These are phyloP conservation scores for Lathyrus oleraceus DNA, from an alignment of 306 rosid genomes.

Conservation along the genomic window DNA sequence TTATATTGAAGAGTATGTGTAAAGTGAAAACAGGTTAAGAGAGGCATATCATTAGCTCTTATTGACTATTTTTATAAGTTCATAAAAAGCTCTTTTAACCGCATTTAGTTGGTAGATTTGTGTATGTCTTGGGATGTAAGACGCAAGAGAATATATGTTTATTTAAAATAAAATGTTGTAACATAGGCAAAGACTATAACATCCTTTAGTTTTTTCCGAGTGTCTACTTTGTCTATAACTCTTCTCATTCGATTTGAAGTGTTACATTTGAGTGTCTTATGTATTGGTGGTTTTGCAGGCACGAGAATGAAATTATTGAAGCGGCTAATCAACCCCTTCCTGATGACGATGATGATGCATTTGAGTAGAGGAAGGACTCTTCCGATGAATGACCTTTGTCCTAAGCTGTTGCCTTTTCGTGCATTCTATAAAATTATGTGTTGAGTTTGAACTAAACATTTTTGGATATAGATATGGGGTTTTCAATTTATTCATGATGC, in stretches of 20 bases:
- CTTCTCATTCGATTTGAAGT: too few species aligned
- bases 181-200: neutral
- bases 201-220: neutral
- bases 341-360: constrained; percentile 69
- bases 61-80: neutral
- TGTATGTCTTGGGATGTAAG: neutral
- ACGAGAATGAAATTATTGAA: constrained; percentile 56
- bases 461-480: neutral
- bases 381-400: neutral
- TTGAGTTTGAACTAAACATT: neutral
- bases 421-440: neutral
- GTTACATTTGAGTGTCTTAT: neutral
- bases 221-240: too few species aligned
- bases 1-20: neutral
- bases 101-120: neutral
- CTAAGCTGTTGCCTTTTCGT: neutral
- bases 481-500: too few species aligned
- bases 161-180: neutral
- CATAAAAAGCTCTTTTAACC: neutral
- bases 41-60: neutral
- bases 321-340: constrained; percentile 77
- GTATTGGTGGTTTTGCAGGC: constrained; percentile 42
- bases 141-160: neutral
- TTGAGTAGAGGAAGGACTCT: constrained; percentile 44
- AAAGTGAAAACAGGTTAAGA: neutral